phyloP scores from a whole-genome alignment of 306 rosid genomes.

The Begonia loranthoides region DNA sequence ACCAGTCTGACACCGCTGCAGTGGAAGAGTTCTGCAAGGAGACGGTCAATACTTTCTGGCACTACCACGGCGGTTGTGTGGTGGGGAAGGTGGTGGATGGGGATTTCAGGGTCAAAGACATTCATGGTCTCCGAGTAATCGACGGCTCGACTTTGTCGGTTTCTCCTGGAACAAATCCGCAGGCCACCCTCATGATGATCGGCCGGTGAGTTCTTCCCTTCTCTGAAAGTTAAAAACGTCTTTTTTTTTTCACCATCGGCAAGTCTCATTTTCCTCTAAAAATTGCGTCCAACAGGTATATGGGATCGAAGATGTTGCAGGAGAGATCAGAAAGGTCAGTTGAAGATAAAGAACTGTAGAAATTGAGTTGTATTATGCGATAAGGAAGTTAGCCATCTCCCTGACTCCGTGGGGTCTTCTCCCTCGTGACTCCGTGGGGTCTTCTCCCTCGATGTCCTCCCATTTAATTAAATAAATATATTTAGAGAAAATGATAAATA shows the following conservation, averaged over 20 bases:
- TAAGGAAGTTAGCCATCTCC: too few species aligned
- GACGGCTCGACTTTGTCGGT: constrained; percentile 6
- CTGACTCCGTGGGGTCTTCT: too few species aligned
- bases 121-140: not conserved
- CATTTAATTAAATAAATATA: too few species aligned
- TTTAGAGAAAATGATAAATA: too few species aligned
- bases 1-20: not conserved
- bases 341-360: too few species aligned
- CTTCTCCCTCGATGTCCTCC: too few species aligned
- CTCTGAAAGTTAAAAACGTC: not conserved
- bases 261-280: not conserved
- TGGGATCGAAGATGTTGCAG: too few species aligned
- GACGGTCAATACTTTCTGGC: constrained; percentile 6
- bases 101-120: not conserved
- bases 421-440: too few species aligned
- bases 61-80: constrained; percentile 10
- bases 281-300: too few species aligned
- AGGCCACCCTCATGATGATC: constrained; percentile 8
- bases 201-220: constrained; percentile 6
- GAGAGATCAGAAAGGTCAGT: too few species aligned
- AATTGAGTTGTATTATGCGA: too few species aligned
- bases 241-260: too few species aligned
- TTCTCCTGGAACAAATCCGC: constrained; percentile 6
- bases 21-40: not conserved
- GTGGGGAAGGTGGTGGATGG: constrained; percentile 7